Evolutionary conservation across 1,284 basidiomycete species (phyloP).

Genomic region (Ustilago nuda): DNA sequence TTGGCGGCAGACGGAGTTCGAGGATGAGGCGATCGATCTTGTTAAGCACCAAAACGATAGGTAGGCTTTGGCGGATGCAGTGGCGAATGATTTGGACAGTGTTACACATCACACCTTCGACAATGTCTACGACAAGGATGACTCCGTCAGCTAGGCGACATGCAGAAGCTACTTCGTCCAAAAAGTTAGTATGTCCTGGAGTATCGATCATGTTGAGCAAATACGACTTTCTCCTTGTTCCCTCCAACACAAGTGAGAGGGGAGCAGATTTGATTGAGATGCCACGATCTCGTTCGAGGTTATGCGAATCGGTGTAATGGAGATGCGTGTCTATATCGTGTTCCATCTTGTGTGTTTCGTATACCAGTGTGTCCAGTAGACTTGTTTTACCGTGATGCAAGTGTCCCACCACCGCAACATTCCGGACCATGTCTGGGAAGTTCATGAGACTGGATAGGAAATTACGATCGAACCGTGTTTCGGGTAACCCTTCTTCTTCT

Average conservation of each 20-base stretch:
- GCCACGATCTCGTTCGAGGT: constrained; percentile 85
- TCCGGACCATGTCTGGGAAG: constrained; percentile 91
- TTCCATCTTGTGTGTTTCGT: constrained; percentile 93
- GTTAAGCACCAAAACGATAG: constrained; percentile 94
- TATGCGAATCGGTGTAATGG: constrained; percentile 95
- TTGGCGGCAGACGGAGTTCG: constrained; percentile 92
- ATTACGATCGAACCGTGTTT: constrained; percentile 72
- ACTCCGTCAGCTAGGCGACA: constrained; percentile 93
- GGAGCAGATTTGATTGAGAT: constrained; percentile 97
- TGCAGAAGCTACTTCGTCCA: constrained; percentile 89
- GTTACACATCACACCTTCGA: constrained; percentile 67
- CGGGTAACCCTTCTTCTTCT: constrained; percentile 61
- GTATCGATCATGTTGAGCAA: constrained; percentile 95
- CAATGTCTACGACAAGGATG: constrained; percentile 76
- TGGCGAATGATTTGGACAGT: constrained; percentile 61
- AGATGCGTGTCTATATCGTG: constrained; percentile 69
- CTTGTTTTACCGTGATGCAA: constrained; percentile 98
- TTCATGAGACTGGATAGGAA: constrained; percentile 92
- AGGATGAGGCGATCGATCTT: constrained; percentile 97
- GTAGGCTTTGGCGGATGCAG: constrained; percentile 74
- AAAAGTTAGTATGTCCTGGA: constrained; percentile 96
- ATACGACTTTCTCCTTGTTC: constrained; percentile 91
- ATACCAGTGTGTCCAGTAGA: constrained; percentile 94
- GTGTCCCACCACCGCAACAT: constrained; percentile 76
- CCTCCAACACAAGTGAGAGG: constrained; percentile 89